Percentiles rank a stretch among this genome's conserved stretches.
These are phyloP conservation scores for Bifiguratus adelaidae DNA, from an alignment of 192 early-diverging fungal species.

Conservation along the genomic window DNA sequence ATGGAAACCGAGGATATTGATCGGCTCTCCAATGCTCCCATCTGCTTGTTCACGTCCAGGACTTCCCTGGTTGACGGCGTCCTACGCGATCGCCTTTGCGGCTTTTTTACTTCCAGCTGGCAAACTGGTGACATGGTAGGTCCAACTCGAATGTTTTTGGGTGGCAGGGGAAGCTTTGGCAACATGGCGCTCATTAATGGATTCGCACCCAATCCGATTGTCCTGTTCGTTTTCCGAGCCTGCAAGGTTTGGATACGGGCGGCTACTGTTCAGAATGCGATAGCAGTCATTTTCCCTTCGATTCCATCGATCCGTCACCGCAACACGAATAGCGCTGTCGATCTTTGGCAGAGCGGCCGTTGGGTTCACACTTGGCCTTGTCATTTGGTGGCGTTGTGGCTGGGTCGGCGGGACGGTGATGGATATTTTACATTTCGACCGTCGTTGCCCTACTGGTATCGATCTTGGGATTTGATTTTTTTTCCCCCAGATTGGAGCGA, in stretches of 20 bases:
- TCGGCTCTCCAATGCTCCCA: no score
- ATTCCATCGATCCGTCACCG: slow-evolving; percentile 15
- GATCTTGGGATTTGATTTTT: slow-evolving; percentile 17
- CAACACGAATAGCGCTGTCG: slow-evolving; percentile 15
- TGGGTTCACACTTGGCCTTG: slow-evolving; percentile 18
- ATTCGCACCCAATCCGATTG: slow-evolving; percentile 16
- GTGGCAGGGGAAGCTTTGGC: slow-evolving; percentile 17
- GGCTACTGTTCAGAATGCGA: slow-evolving; percentile 21
- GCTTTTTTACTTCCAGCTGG: slow-evolving; percentile 22
- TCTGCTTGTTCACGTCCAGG: no score
- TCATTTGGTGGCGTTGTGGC: slow-evolving; percentile 24
- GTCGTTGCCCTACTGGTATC: slow-evolving; percentile 19
- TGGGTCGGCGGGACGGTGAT: slow-evolving; percentile 24
- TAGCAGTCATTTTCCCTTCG: slow-evolving; percentile 22
- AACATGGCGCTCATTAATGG: slow-evolving; percentile 19
- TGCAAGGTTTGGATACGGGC: slow-evolving; percentile 20
- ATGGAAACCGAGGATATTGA: no score
- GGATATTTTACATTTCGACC: slow-evolving; percentile 28
- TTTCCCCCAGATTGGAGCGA: slow-evolving; percentile 12
- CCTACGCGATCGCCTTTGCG: slow-evolving; percentile 18
- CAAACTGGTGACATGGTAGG: slow-evolving; percentile 21
- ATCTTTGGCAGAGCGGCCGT: slow-evolving; percentile 19
- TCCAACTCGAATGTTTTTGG: slow-evolving; percentile 17
- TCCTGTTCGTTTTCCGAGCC: slow-evolving; percentile 21
- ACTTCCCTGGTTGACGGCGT: slow-evolving; percentile 11